Evolutionary conservation across 345 rosid genomes (phyloP).

Genomic region (Populus simonii): DNA sequence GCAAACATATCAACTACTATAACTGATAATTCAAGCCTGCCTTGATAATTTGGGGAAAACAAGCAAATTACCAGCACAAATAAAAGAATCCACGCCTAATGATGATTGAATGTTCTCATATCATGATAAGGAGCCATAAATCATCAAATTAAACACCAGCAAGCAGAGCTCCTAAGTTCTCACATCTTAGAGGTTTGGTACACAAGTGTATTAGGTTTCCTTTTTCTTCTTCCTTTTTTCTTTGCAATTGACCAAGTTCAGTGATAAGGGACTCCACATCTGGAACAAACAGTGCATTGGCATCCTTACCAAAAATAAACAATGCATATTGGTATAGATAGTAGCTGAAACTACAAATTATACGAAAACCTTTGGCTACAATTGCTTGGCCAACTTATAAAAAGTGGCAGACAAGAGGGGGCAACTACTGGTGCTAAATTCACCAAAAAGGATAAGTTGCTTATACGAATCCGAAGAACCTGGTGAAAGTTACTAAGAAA

Average conservation of each 20-base stretch:
- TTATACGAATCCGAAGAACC: constrained; percentile 1
- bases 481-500: constrained; percentile 2
- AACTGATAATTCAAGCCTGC: neutral
- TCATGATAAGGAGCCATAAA: neutral
- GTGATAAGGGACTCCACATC: neutral
- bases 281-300: neutral
- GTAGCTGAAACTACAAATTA: neutral
- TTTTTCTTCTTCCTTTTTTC: neutral
- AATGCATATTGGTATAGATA: neutral
- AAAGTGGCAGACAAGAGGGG: constrained; percentile 1
- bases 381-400: neutral
- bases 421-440: neutral
- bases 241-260: neutral
- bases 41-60: neutral
- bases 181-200: neutral
- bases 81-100: neutral
- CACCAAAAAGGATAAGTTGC: neutral
- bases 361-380: neutral
- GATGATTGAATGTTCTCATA: neutral
- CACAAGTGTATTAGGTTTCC: neutral
- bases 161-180: neutral
- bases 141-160: neutral
- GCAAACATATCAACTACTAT: neutral
- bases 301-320: neutral
- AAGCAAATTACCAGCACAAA: neutral